Percentiles rank a stretch among this genome's conserved stretches.
Conservation (phyloP, 169 alveolate species). For the Plasmodium malariae region DNA sequence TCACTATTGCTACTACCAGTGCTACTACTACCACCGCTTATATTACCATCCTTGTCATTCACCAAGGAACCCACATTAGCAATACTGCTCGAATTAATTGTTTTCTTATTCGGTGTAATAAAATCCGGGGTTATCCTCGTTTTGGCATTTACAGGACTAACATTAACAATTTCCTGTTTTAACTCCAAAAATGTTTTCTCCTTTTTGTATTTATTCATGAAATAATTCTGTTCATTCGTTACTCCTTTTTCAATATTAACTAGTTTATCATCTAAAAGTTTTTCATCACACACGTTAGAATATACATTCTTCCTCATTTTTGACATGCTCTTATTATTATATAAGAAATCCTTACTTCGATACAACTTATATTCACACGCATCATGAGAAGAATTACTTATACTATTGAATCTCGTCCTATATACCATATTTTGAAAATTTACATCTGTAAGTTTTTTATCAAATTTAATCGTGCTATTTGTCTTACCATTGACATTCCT, state of each 20-base stretch:
- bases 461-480: not conserved
- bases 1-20: not conserved
- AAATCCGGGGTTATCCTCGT: constrained; percentile 72
- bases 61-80: not conserved
- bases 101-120: constrained; percentile 6
- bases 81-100: constrained; percentile 22
- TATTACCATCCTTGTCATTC: not conserved
- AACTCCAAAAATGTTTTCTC: constrained; percentile 36
- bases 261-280: constrained; percentile 23
- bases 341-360: no score
- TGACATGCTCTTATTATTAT: not conserved
- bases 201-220: not conserved
- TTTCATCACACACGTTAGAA: constrained; percentile 5
- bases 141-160: not conserved
- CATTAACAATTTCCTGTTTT: constrained; percentile 22
- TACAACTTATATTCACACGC: no score
- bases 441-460: no score
- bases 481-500: not conserved
- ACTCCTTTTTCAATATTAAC: constrained; percentile 15
- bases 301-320: not conserved
- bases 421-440: no score
- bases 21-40: not conserved
- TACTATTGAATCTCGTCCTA: no score
- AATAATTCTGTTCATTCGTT: not conserved
- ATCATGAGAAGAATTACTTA: no score